A percentile compares a stretch with the other conserved stretches of the same genome.
Conservation (phyloP, 371 early-diverging fungal species). For the Syncephalastrum racemosum region DNA sequence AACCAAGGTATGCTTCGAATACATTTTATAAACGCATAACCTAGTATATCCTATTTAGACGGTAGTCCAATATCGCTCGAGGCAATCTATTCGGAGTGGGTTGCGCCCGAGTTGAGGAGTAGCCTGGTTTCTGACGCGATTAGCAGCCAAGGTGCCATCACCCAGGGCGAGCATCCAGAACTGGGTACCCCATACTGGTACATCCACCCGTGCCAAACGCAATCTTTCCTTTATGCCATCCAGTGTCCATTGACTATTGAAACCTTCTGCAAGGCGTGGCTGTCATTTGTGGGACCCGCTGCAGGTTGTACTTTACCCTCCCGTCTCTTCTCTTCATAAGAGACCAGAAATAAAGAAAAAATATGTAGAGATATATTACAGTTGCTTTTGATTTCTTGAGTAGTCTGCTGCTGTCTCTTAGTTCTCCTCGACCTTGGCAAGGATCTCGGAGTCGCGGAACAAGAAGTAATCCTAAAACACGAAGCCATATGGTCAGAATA, state of each 20-base stretch:
- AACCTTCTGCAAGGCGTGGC: conserved; percentile 36
- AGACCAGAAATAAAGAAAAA: background rate
- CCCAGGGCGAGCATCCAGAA: conserved; percentile 65
- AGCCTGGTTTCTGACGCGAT: conserved; percentile 5
- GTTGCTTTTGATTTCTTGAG: no score
- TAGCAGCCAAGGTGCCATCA: conserved; percentile 21
- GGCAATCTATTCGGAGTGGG: conserved; percentile 41
- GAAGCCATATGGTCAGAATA: background rate
- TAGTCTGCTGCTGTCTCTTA: conserved; percentile 5
- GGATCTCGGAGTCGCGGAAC: conserved; percentile 89
- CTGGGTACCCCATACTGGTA: conserved; percentile 60
- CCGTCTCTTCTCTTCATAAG: conserved; percentile 6
- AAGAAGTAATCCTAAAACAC: conserved; percentile 64
- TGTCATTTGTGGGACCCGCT: conserved; percentile 36
- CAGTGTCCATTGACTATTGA: conserved; percentile 5
- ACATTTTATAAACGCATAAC: background rate
- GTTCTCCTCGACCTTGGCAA: conserved; percentile 81
- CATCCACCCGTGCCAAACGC: conserved; percentile 76
- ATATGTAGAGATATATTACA: background rate
- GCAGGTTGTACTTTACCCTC: conserved; percentile 16
- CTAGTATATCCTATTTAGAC: conserved; percentile 23
- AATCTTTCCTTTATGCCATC: conserved; percentile 53
- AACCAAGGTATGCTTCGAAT: conserved; percentile 32
- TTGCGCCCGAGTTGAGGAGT: conserved; percentile 36
- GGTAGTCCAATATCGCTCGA: conserved; percentile 41